These are phyloP conservation scores for Pseudopyricularia cyperi DNA, from an alignment of 2,329 filamentous ascomycete genomes.

Conservation along the genomic window DNA sequence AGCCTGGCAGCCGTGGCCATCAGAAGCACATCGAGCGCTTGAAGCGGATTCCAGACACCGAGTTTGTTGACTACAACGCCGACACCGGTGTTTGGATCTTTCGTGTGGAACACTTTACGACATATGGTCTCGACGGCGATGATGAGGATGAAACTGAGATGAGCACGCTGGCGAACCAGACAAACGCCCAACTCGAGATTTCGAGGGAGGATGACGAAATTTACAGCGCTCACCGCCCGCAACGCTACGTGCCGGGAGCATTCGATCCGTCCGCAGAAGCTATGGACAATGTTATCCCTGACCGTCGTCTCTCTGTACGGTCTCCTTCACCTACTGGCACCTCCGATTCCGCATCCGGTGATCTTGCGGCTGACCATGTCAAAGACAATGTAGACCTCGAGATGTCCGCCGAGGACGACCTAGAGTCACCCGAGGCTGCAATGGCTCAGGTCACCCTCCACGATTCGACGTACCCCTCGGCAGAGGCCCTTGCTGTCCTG, in stretches of 20 bases:
- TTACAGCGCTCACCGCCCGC: conserved; percentile 39
- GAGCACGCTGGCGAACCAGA: conserved; percentile 21
- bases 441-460: conserved; percentile 18
- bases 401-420: conserved; percentile 41
- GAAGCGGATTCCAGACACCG: conserved; percentile 65
- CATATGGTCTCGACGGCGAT: conserved; percentile 75
- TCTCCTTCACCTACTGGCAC: conserved; percentile 1
- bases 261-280: conserved; percentile 54
- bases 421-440: conserved; percentile 15
- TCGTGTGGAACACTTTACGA: conserved; percentile 90
- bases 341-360: conserved; percentile 1
- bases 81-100: conserved; percentile 83
- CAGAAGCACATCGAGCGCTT: conserved; percentile 76
- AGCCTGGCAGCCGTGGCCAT: conserved; percentile 46
- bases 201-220: conserved; percentile 37
- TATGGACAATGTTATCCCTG: conserved; percentile 44
- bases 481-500: conserved; percentile 23
- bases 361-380: conserved; percentile 3
- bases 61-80: conserved; percentile 67
- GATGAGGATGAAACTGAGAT: conserved; percentile 44
- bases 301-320: conserved; percentile 32
- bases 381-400: conserved; percentile 4
- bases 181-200: conserved; percentile 2
- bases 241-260: conserved; percentile 56
- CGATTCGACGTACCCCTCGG: conserved; percentile 39